A percentile compares a stretch with the other conserved stretches of the same genome.
phyloP scores from a whole-genome alignment of 495 filamentous ascomycete genomes.

The Aspergillus steynii region DNA sequence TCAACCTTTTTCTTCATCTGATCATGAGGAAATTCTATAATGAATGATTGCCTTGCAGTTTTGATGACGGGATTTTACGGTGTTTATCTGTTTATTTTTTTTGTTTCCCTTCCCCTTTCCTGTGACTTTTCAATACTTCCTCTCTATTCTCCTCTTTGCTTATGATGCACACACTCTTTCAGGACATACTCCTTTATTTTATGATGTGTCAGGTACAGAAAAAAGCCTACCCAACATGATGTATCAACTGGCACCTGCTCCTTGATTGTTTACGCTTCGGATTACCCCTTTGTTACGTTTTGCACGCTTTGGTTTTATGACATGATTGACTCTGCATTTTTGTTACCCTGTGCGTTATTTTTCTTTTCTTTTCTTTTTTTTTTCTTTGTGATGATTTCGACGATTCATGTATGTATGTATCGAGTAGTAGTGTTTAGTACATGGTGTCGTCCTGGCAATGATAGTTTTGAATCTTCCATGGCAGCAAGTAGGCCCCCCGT shows the following conservation, averaged over 20 bases:
- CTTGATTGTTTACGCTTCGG: not conserved
- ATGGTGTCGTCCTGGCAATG: conserved; percentile 4
- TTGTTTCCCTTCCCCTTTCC: conserved; percentile 4
- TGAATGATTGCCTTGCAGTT: conserved; percentile 31
- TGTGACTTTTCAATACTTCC: conserved; percentile 1
- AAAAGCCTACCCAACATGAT: conserved; percentile 10
- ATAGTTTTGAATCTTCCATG: conserved; percentile 2
- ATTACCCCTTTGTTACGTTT: conserved; percentile 3
- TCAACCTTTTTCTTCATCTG: conserved; percentile 92
- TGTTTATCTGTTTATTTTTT: conserved; percentile 29
- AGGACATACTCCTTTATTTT: conserved; percentile 22
- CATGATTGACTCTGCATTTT: not conserved
- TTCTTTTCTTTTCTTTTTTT: not conserved
- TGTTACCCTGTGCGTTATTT: not conserved
- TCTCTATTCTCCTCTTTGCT: conserved; percentile 2
- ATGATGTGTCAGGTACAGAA: conserved; percentile 17
- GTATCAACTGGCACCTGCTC: not conserved
- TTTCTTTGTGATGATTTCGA: conserved; percentile 15
- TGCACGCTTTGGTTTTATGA: conserved; percentile 1
- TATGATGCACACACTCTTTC: not conserved
- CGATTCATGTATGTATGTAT: conserved; percentile 24
- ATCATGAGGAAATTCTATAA: conserved; percentile 99
- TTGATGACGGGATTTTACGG: not conserved
- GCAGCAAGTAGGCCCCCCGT: not conserved
- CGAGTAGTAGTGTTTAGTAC: conserved; percentile 12